A percentile compares a stretch with the other conserved stretches of the same genome.
Conservation (phyloP, 2,329 filamentous ascomycete species). For the Microdochium nivale region DNA sequence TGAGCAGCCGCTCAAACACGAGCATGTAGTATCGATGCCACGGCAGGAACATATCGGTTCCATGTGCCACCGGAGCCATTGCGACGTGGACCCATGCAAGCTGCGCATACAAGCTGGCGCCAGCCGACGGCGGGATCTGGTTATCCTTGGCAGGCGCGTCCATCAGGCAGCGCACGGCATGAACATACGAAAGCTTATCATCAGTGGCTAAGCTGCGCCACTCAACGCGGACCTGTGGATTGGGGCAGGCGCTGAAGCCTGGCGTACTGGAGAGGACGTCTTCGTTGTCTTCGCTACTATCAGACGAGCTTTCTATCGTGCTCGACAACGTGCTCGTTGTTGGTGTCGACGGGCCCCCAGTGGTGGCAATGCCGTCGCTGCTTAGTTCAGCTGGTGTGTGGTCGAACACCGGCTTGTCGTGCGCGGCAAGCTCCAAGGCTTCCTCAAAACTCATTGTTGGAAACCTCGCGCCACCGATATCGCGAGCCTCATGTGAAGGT, state of each 20-base stretch:
- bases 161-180: not conserved
- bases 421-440: not conserved
- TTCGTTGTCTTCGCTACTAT: not conserved
- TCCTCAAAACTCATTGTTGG: not conserved
- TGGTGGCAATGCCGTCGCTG: not conserved
- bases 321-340: not conserved
- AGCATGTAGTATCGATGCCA: conserved; percentile 24
- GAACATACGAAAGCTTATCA: not conserved
- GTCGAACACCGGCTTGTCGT: not conserved
- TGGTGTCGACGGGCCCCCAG: not conserved
- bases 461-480: not conserved
- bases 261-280: not conserved
- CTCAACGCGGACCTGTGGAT: not conserved
- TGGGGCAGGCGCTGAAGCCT: not conserved
- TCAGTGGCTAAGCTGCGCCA: not conserved
- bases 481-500: not conserved
- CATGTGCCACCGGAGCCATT: conserved; percentile 21
- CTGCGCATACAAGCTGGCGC: conserved; percentile 22
- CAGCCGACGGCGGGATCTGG: not conserved
- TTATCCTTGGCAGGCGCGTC: not conserved
- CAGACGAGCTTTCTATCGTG: not conserved
- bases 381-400: not conserved
- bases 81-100: conserved; percentile 20
- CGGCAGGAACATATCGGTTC: conserved; percentile 19
- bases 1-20: conserved; percentile 19